Evolutionary conservation across 2,329 filamentous ascomycete genomes (phyloP).

Genomic region (Aureobasidium namibiae): DNA sequence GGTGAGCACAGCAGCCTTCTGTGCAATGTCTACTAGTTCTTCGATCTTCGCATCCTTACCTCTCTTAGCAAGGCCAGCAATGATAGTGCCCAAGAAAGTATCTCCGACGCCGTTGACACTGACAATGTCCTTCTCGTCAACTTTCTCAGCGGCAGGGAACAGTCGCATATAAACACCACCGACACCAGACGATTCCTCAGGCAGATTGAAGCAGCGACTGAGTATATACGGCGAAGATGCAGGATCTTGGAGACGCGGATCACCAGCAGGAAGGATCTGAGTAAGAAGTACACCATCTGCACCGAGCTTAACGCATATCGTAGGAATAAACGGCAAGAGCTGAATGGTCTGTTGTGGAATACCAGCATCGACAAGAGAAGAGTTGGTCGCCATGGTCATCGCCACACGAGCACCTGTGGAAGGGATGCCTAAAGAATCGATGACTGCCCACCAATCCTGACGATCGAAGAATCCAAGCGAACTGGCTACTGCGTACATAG

Average conservation of each 20-base stretch:
- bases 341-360: conserved; percentile 77
- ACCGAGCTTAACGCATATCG: conserved; percentile 77
- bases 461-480: conserved; percentile 60
- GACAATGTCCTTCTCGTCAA: conserved; percentile 57
- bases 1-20: conserved; percentile 71
- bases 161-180: conserved; percentile 77
- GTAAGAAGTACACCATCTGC: conserved; percentile 66
- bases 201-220: conserved; percentile 45
- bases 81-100: conserved; percentile 76
- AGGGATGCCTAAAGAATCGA: conserved; percentile 71
- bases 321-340: conserved; percentile 80
- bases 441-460: conserved; percentile 66
- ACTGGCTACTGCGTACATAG: conserved; percentile 68
- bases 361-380: conserved; percentile 64
- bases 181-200: conserved; percentile 46
- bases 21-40: conserved; percentile 67
- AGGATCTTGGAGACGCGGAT: conserved; percentile 56
- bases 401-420: conserved; percentile 60
- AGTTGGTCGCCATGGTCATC: conserved; percentile 60
- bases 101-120: conserved; percentile 95
- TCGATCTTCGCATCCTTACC: conserved; percentile 42
- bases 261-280: conserved; percentile 57
- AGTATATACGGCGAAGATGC: conserved; percentile 64
- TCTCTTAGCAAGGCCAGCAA: conserved; percentile 63
- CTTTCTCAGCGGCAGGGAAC: conserved; percentile 55